These are phyloP conservation scores for Amborella trichopoda DNA, from an alignment of 164 flowering plant genomes.

Conservation along the genomic window DNA sequence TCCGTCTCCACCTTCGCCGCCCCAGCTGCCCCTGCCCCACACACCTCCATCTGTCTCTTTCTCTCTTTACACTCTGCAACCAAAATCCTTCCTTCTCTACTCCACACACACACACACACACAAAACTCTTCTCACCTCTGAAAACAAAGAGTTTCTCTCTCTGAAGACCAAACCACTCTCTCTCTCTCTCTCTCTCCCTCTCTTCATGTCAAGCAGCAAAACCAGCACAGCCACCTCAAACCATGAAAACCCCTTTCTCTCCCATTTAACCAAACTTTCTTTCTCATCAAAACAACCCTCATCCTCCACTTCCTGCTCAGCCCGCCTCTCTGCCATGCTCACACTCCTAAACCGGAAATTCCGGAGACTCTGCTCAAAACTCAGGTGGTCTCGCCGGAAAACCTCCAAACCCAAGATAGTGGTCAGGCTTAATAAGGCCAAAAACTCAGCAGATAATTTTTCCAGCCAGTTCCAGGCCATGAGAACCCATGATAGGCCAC, in stretches of 20 bases:
- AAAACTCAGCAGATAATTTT: slow-evolving; percentile 14
- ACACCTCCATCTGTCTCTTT: too few relatives aligned
- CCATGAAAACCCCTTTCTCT: neutral
- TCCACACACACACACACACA: too few relatives aligned
- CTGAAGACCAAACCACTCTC: too few relatives aligned
- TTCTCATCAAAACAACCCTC: too few relatives aligned
- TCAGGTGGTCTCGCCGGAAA: slow-evolving; percentile 34
- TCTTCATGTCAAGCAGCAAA: too few relatives aligned
- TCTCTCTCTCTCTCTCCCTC: too few relatives aligned
- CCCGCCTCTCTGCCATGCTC: slow-evolving; percentile 22
- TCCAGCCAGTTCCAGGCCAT: slow-evolving; percentile 6
- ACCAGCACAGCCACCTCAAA: neutral
- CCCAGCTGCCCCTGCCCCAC: too few relatives aligned
- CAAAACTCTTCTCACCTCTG: too few relatives aligned
- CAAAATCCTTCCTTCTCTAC: too few relatives aligned
- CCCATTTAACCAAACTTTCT: slow-evolving; percentile 2
- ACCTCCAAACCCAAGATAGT: slow-evolving; percentile 40
- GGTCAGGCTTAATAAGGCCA: slow-evolving; percentile 38
- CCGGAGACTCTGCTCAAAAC: slow-evolving; percentile 31
- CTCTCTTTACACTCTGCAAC: too few relatives aligned
- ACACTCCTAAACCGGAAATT: slow-evolving; percentile 25
- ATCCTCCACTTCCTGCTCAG: slow-evolving; percentile 3
- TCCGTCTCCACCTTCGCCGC: too few relatives aligned
- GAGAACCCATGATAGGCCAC: slow-evolving; percentile 9
- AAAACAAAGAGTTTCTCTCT: too few relatives aligned